Conservation (phyloP, 306 rosid genomes). For the Lathyrus oleraceus region DNA sequence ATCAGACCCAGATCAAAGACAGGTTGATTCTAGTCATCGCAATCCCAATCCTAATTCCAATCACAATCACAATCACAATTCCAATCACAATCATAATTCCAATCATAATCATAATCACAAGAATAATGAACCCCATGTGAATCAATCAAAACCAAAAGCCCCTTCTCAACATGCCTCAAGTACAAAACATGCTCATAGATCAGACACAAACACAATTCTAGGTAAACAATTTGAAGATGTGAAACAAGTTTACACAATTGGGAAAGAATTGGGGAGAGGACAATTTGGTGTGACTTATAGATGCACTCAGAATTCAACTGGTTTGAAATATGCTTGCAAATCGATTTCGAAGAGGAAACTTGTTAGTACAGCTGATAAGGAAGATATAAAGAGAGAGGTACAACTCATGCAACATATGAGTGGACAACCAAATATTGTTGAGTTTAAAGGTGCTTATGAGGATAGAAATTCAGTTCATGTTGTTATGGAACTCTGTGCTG, state of each 20-base stretch:
- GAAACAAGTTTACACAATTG: slow-evolving; percentile 54
- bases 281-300: slow-evolving; percentile 86
- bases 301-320: slow-evolving; percentile 71
- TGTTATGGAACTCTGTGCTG: slow-evolving; percentile 91
- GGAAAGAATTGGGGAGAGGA: slow-evolving; percentile 88
- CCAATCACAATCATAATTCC: neutral
- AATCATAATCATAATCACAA: slow-evolving; percentile 33
- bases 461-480: slow-evolving; percentile 74
- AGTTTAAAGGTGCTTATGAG: slow-evolving; percentile 84
- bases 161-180: slow-evolving; percentile 41
- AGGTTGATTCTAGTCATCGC: slow-evolving; percentile 37
- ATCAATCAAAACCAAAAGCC: slow-evolving; percentile 44
- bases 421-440: slow-evolving; percentile 89
- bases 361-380: slow-evolving; percentile 61
- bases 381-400: slow-evolving; percentile 82
- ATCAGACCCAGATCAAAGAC: slow-evolving; percentile 36
- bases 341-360: slow-evolving; percentile 86
- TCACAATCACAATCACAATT: slow-evolving; percentile 33
- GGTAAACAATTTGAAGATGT: slow-evolving; percentile 80
- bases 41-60: slow-evolving; percentile 29
- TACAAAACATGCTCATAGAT: slow-evolving; percentile 42
- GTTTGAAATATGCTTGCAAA: slow-evolving; percentile 74
- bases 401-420: slow-evolving; percentile 95
- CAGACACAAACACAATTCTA: slow-evolving; percentile 59
- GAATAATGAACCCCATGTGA: slow-evolving; percentile 43